Percentiles rank a stretch among this genome's conserved stretches.
Evolutionary conservation across 2,329 filamentous ascomycete genomes (phyloP).

Genomic region (Sordariomycetes sp.): DNA sequence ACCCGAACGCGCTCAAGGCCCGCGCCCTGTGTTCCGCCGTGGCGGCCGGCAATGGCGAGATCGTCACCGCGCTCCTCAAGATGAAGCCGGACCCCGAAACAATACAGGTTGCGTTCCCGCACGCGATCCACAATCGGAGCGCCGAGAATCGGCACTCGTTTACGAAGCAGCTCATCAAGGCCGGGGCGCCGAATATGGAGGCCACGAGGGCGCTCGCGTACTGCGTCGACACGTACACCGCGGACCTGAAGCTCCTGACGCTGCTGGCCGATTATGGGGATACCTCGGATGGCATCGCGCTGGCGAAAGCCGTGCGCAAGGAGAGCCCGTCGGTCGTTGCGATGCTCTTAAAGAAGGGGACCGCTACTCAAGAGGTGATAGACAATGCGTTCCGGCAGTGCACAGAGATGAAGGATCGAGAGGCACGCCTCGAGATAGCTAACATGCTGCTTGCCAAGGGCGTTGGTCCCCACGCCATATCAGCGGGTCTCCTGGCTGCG

Average conservation of each 20-base stretch:
- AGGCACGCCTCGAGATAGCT: slow-evolving; percentile 30
- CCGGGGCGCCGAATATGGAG: slow-evolving; percentile 35
- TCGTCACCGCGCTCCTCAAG: slow-evolving; percentile 38
- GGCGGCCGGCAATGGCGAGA: slow-evolving; percentile 27
- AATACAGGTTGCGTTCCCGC: slow-evolving; percentile 37
- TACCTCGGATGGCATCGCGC: slow-evolving; percentile 35
- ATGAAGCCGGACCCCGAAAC: slow-evolving; percentile 28
- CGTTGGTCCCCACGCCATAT: slow-evolving; percentile 31
- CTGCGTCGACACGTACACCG: slow-evolving; percentile 32
- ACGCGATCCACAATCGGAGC: slow-evolving; percentile 39
- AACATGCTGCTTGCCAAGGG: slow-evolving; percentile 32
- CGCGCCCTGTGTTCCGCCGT: slow-evolving; percentile 40
- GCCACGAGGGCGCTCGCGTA: slow-evolving; percentile 40
- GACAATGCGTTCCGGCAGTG: slow-evolving; percentile 19
- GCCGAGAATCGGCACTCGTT: slow-evolving; percentile 39
- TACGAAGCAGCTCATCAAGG: slow-evolving; percentile 36
- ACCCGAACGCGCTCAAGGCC: slow-evolving; percentile 42
- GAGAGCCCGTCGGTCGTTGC: slow-evolving; percentile 33
- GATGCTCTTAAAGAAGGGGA: slow-evolving; percentile 30
- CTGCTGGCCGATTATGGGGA: slow-evolving; percentile 35
- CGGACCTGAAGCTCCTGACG: slow-evolving; percentile 37
- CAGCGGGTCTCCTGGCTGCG: slow-evolving; percentile 37
- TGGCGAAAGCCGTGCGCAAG: slow-evolving; percentile 33
- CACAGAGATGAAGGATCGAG: slow-evolving; percentile 27
- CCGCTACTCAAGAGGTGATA: slow-evolving; percentile 28